These are phyloP conservation scores for Tuber magnatum DNA, from an alignment of 495 filamentous ascomycete species.

Conservation along the genomic window DNA sequence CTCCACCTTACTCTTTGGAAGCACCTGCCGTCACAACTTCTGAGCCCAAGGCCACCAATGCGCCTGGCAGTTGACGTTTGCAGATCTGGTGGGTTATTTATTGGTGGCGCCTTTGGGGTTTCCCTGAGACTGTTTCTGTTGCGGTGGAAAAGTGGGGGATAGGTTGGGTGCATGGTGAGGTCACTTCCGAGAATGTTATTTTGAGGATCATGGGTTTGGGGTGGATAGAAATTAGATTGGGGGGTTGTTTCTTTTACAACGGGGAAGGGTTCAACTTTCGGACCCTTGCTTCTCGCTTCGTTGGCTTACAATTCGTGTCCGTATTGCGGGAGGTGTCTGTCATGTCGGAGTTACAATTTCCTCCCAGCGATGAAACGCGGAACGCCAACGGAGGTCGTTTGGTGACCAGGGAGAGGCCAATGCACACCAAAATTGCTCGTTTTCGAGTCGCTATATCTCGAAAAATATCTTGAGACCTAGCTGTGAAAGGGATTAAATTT, in stretches of 20 bases:
- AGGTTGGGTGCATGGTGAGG: background rate
- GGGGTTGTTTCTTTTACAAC: background rate
- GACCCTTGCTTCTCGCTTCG: background rate
- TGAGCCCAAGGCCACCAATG: background rate
- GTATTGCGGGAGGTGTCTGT: too few species aligned
- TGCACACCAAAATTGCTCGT: too few species aligned
- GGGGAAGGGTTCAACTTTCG: background rate
- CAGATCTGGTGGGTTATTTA: background rate
- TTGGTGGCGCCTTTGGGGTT: background rate
- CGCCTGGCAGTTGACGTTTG: background rate
- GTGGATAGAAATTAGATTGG: background rate
- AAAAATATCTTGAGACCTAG: too few species aligned
- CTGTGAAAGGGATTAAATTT: too few species aligned
- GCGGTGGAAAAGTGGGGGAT: background rate
- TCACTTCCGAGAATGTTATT: background rate
- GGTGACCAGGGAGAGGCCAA: background rate
- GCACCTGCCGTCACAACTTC: background rate
- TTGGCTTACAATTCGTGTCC: background rate
- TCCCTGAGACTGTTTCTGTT: background rate
- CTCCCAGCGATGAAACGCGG: background rate
- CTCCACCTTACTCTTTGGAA: conserved; percentile 1
- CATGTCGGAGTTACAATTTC: background rate
- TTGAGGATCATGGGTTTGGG: background rate
- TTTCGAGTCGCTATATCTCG: too few species aligned
- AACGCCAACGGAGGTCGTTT: background rate